phyloP scores from a whole-genome alignment of 2,329 filamentous ascomycete genomes.

The Fusarium sulawesiense region DNA sequence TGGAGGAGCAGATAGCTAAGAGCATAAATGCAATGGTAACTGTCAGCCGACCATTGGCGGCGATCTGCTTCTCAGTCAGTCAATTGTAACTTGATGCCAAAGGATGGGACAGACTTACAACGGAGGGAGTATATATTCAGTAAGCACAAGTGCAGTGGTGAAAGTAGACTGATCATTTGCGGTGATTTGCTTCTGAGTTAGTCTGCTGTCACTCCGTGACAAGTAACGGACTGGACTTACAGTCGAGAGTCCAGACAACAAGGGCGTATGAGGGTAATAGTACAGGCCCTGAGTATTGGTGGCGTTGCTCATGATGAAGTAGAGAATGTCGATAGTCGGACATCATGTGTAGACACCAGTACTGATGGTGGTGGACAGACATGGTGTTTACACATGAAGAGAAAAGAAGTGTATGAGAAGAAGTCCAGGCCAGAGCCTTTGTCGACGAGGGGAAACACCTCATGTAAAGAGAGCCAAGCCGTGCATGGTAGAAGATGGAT shows the following conservation, averaged over 20 bases:
- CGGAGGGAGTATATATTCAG: too few relatives aligned
- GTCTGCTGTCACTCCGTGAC: not conserved
- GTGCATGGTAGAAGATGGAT: not conserved
- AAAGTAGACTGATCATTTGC: not conserved
- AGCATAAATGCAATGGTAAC: too few relatives aligned
- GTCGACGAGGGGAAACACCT: too few relatives aligned
- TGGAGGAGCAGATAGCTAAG: not conserved
- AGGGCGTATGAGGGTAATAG: too few relatives aligned
- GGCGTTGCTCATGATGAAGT: too few relatives aligned
- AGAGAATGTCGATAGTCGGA: not conserved
- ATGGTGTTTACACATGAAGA: not conserved
- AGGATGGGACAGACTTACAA: fast-evolving
- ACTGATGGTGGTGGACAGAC: too few relatives aligned
- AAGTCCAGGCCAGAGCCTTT: not conserved
- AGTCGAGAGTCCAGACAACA: too few relatives aligned
- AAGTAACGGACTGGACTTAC: not conserved
- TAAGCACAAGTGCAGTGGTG: too few relatives aligned
- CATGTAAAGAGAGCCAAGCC: not conserved
- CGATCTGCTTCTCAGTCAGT: too few relatives aligned
- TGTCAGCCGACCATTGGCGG: too few relatives aligned
- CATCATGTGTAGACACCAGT: not conserved
- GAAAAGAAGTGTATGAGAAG: not conserved
- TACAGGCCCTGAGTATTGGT: too few relatives aligned
- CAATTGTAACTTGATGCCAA: not conserved
- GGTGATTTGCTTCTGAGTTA: not conserved